These are phyloP conservation scores for Chiua virens DNA, from an alignment of 768 basidiomycete species.

Conservation along the genomic window DNA sequence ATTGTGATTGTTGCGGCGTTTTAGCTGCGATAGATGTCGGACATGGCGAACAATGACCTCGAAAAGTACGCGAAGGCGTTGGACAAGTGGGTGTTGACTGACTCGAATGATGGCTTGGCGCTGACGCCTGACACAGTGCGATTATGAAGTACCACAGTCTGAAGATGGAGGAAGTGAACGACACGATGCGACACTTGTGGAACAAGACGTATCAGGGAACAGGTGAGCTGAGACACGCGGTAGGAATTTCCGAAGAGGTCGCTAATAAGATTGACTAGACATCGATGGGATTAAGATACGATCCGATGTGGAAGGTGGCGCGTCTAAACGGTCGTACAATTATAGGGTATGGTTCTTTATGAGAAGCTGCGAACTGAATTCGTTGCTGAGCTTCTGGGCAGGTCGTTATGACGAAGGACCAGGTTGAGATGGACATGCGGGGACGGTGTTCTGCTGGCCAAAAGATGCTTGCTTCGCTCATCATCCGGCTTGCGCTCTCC, in stretches of 20 bases:
- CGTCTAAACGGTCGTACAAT: conserved; percentile 93
- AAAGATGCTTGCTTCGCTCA: conserved; percentile 97
- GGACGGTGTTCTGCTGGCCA: conserved; percentile 98
- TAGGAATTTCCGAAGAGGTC: background rate
- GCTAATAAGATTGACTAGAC: conserved; percentile 50
- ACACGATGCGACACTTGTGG: conserved; percentile 96
- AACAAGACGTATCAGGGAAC: conserved; percentile 99
- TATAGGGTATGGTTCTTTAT: conserved; percentile 67
- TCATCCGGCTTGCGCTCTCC: conserved; percentile 94
- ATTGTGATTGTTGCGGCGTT: background rate
- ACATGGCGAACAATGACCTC: conserved; percentile 95
- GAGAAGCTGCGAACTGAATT: conserved; percentile 3
- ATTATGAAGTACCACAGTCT: conserved; percentile 98
- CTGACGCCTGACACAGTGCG: conserved; percentile 57
- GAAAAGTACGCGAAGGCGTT: conserved; percentile 98
- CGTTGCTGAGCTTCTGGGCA: conserved; percentile 32
- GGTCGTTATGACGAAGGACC: conserved; percentile 99
- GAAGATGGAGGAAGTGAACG: conserved; percentile 99
- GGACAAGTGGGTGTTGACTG: conserved; percentile 70
- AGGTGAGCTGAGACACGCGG: conserved; percentile 46
- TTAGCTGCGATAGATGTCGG: conserved; percentile 68
- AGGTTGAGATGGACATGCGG: conserved; percentile 99
- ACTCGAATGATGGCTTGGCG: background rate
- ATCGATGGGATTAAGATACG: conserved; percentile 97
- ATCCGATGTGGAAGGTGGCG: conserved; percentile 89